Conservation (phyloP, 2,329 filamentous ascomycete genomes). For the Colletotrichum cuscutae region DNA sequence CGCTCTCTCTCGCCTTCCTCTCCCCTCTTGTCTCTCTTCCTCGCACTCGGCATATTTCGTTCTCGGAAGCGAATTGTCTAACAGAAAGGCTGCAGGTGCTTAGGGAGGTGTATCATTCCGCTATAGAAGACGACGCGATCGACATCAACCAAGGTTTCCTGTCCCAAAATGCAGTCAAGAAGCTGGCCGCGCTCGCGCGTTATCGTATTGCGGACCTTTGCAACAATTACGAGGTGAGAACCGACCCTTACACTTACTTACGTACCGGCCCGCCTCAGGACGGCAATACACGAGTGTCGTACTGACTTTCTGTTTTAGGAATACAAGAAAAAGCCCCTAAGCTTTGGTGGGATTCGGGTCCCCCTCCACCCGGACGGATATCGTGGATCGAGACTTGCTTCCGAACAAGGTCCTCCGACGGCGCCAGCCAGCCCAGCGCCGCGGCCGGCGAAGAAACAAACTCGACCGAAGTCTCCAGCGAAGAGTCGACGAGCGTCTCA, state of each 20-base stretch:
- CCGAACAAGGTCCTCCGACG: neutral
- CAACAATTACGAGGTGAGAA: neutral
- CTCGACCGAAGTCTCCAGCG: neutral
- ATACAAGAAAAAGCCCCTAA: neutral
- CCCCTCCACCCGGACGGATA: too few species aligned
- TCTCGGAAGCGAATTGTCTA: neutral
- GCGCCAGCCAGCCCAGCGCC: neutral
- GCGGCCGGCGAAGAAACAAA: neutral
- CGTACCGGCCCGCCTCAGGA: too few species aligned
- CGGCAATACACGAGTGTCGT: neutral
- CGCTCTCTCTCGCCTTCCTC: neutral
- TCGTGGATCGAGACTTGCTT: neutral
- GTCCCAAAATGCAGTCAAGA: neutral
- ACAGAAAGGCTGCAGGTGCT: conserved; percentile 10
- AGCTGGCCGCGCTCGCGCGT: neutral
- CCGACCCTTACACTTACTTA: neutral
- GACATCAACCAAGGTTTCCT: neutral
- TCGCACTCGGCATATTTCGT: too few species aligned
- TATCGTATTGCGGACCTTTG: neutral
- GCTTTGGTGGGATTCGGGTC: too few species aligned
- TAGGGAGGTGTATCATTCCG: neutral
- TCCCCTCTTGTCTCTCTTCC: too few species aligned
- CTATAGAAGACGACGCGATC: too few species aligned
- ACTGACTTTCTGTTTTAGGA: neutral
- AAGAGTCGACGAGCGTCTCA: too few species aligned